Percentiles rank a stretch among this genome's conserved stretches.
Evolutionary conservation across 2,329 filamentous ascomycete species (phyloP).

Genomic region (Cladosporium sphaerospermum): DNA sequence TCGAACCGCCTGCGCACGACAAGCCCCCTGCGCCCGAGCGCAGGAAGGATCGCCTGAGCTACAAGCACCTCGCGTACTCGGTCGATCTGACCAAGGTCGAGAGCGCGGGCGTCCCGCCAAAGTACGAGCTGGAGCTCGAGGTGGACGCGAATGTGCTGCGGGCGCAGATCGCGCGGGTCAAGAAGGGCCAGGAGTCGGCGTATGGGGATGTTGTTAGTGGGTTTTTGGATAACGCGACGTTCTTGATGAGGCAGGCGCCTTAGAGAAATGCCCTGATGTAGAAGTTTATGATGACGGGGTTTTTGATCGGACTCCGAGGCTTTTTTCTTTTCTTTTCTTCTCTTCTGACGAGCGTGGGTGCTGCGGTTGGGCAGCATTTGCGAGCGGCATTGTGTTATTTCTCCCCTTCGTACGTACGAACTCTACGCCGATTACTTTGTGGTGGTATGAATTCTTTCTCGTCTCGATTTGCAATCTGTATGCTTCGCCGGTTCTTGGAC

Average conservation of each 20-base stretch:
- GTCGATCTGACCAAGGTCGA: conserved; percentile 91
- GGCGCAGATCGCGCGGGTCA: conserved; percentile 57
- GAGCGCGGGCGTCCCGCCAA: conserved; percentile 48
- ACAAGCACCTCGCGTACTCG: conserved; percentile 80
- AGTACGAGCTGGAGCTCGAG: conserved; percentile 78
- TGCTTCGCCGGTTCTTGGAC: too few relatives aligned
- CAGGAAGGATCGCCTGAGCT: conserved; percentile 83
- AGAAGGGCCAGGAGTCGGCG: conserved; percentile 48
- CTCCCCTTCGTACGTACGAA: too few relatives aligned
- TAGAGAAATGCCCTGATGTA: neutral
- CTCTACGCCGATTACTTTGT: too few relatives aligned
- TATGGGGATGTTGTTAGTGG: conserved; percentile 66
- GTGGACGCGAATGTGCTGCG: conserved; percentile 58
- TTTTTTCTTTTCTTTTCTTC: neutral
- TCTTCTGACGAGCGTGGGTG: too few relatives aligned
- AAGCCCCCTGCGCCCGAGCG: conserved; percentile 31
- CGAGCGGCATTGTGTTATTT: too few relatives aligned
- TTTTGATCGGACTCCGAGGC: too few relatives aligned
- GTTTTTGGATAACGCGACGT: conserved; percentile 66
- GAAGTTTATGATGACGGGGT: neutral
- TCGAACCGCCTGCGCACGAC: conserved; percentile 44
- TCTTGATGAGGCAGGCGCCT: conserved; percentile 37
- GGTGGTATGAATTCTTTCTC: too few relatives aligned
- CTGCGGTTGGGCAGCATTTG: too few relatives aligned
- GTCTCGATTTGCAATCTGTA: too few relatives aligned